These are phyloP conservation scores for Claviceps africana DNA, from an alignment of 2,329 filamentous ascomycete species.

Conservation along the genomic window DNA sequence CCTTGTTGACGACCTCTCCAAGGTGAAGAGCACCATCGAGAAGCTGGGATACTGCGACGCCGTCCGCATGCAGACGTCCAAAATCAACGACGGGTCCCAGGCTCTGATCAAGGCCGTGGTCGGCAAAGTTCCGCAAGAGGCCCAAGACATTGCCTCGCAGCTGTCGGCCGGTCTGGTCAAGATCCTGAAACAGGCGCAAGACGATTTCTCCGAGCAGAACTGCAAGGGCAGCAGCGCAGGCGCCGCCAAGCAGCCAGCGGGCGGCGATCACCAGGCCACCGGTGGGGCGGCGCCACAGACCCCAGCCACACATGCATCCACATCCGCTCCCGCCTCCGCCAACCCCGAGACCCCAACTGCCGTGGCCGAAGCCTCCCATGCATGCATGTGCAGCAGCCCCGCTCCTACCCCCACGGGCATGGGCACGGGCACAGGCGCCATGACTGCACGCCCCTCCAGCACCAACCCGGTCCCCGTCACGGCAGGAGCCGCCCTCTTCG, in stretches of 20 bases:
- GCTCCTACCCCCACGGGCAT: not conserved
- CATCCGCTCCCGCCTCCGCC: not conserved
- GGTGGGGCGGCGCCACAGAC: not conserved
- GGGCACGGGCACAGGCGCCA: slow-evolving; percentile 1
- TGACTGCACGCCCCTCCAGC: not conserved
- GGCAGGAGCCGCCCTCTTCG: not conserved
- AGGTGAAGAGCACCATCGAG: slow-evolving; percentile 13
- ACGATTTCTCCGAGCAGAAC: slow-evolving; percentile 14
- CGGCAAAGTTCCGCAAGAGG: slow-evolving; percentile 14
- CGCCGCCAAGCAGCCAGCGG: not conserved
- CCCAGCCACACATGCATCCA: no score
- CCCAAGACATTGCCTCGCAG: slow-evolving; percentile 15
- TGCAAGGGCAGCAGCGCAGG: slow-evolving; percentile 12
- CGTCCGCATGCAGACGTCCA: slow-evolving; percentile 11
- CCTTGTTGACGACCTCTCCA: slow-evolving; percentile 13
- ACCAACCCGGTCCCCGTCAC: not conserved
- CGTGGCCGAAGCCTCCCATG: not conserved
- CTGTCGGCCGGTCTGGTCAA: slow-evolving; percentile 11
- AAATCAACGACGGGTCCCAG: slow-evolving; percentile 12
- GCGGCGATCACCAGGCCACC: not conserved
- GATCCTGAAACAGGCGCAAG: slow-evolving; percentile 10
- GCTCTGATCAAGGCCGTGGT: slow-evolving; percentile 16
- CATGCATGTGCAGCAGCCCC: not conserved
- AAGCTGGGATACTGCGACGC: slow-evolving; percentile 15
- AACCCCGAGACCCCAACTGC: no score